Conservation (phyloP, 2,329 filamentous ascomycete genomes). For the Paracorniculantispora psalliotae region DNA sequence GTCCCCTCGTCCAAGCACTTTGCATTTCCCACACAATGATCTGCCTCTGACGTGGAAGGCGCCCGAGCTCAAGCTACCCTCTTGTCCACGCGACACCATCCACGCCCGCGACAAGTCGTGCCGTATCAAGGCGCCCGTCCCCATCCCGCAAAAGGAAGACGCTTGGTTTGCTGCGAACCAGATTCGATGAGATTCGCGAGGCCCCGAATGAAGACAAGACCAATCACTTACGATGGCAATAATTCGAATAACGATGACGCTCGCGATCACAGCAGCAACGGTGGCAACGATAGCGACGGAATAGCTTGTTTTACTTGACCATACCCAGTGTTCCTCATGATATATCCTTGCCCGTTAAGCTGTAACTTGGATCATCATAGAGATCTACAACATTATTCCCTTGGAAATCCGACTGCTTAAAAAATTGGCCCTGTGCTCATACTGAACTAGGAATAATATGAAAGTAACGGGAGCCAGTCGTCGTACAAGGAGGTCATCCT, state of each 20-base stretch:
- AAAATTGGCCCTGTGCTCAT: too few relatives aligned
- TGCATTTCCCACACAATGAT: slow-evolving; percentile 1
- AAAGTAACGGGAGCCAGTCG: too few relatives aligned
- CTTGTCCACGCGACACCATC: slow-evolving; percentile 1
- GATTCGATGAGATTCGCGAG: neutral
- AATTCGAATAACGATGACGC: neutral
- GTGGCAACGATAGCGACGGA: neutral
- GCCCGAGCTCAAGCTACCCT: neutral
- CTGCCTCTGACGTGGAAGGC: neutral
- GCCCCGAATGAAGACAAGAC: neutral
- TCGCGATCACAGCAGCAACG: neutral
- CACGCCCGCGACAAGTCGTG: neutral
- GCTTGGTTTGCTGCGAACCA: neutral
- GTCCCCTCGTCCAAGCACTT: neutral
- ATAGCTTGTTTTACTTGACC: neutral
- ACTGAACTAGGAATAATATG: too few relatives aligned
- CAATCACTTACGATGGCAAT: neutral
- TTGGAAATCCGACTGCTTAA: too few relatives aligned
- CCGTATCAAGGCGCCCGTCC: neutral
- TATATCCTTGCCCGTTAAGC: too few relatives aligned
- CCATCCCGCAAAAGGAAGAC: neutral
- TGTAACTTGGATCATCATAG: too few relatives aligned
- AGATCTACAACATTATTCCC: too few relatives aligned
- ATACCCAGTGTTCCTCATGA: too few relatives aligned
- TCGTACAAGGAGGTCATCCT: too few relatives aligned